Conservation (phyloP, 2,329 filamentous ascomycete genomes). For the Fonsecaea monophora region DNA sequence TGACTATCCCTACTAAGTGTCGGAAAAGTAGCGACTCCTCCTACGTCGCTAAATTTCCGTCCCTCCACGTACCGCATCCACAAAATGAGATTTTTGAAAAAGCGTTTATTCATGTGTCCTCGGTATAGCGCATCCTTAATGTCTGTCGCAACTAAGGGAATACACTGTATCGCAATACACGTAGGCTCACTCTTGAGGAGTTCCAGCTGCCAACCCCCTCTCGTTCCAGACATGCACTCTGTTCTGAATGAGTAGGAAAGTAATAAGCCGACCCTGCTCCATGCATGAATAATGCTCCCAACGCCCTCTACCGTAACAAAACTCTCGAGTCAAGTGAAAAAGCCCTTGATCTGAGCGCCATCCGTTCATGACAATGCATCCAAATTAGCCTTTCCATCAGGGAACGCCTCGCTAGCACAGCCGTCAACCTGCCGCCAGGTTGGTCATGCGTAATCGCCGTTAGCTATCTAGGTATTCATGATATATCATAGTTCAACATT, state of each 20-base stretch:
- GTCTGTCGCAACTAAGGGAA: background rate
- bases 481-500: slow-evolving; percentile 50
- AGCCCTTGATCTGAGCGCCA: slow-evolving; percentile 1
- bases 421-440: background rate
- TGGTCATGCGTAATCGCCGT: slow-evolving; percentile 4
- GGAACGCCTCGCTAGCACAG: slow-evolving; percentile 30
- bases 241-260: background rate
- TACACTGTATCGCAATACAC: background rate
- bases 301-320: background rate
- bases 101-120: no score
- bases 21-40: background rate
- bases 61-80: background rate
- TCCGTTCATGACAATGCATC: slow-evolving; percentile 14
- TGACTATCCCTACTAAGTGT: background rate
- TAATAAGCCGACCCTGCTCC: background rate
- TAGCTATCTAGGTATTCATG: slow-evolving; percentile 7
- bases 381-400: slow-evolving; percentile 18
- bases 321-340: background rate
- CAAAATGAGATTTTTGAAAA: background rate
- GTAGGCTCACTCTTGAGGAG: background rate
- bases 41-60: background rate
- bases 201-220: background rate
- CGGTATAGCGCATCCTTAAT: no score
- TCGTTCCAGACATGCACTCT: no score
- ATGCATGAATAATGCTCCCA: background rate